Evolutionary conservation across 192 early-diverging fungal species (phyloP).

Genomic region (Lobosporangium transversale): DNA sequence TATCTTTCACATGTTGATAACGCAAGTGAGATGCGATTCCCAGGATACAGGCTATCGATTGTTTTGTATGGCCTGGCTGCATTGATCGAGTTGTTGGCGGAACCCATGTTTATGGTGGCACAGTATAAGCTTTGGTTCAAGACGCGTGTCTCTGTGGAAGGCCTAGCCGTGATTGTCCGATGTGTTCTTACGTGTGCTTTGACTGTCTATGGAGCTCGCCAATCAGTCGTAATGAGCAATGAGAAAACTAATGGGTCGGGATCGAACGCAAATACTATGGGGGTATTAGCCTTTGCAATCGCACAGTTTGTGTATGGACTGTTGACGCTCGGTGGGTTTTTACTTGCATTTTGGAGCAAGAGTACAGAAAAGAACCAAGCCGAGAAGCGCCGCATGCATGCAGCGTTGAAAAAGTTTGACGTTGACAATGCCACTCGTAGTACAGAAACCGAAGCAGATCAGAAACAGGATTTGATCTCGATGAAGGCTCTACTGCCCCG

Average conservation of each 20-base stretch:
- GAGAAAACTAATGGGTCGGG: conserved; percentile 5
- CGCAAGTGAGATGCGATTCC: conserved; percentile 19
- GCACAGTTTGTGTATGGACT: conserved; percentile 81
- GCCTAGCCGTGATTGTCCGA: conserved; percentile 76
- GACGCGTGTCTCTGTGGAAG: conserved; percentile 85
- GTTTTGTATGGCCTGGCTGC: conserved; percentile 78
- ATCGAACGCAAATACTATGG: conserved; percentile 54
- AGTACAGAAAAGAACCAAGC: conserved; percentile 20
- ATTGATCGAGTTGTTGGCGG: conserved; percentile 81
- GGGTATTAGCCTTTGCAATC: conserved; percentile 81
- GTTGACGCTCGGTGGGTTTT: conserved; percentile 66
- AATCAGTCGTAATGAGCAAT: conserved; percentile 12
- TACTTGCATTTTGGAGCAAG: conserved; percentile 50
- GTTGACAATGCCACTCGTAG: background rate
- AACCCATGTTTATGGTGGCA: conserved; percentile 86
- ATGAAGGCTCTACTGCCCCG: conserved; percentile 50
- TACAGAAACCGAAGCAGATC: background rate
- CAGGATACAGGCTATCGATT: conserved; percentile 66
- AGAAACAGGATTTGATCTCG: conserved; percentile 30
- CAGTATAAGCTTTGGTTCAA: conserved; percentile 78
- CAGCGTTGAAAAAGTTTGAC: conserved; percentile 18
- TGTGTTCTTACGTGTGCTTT: conserved; percentile 75
- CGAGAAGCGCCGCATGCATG: conserved; percentile 8
- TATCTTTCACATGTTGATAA: conserved; percentile 57
- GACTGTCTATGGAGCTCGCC: conserved; percentile 62